These are phyloP conservation scores for Coemansia sp. DNA, from an alignment of 192 early-diverging fungal genomes.

Conservation along the genomic window DNA sequence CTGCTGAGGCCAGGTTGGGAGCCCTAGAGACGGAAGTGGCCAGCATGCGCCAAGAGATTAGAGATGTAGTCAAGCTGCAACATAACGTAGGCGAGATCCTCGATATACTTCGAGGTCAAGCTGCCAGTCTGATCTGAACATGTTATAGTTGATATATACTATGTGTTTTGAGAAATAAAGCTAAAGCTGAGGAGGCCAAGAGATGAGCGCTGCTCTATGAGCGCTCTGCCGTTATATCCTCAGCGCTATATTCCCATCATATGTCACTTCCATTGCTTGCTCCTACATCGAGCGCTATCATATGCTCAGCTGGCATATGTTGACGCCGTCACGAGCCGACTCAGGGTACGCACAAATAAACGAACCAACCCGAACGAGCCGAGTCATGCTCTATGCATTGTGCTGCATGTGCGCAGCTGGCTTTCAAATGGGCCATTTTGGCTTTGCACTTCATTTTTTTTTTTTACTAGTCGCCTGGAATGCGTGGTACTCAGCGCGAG, in stretches of 20 bases:
- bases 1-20: constrained; percentile 6
- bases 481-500: neutral
- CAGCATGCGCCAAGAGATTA: constrained; percentile 20
- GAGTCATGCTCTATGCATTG: too few species aligned
- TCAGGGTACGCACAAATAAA: too few species aligned
- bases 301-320: too few species aligned
- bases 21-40: constrained; percentile 21
- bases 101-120: constrained; percentile 4
- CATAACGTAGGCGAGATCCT: constrained; percentile 20
- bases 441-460: neutral
- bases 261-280: too few species aligned
- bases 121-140: neutral
- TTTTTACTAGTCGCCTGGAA: neutral
- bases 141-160: neutral
- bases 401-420: constrained; percentile 2
- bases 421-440: neutral
- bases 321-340: too few species aligned
- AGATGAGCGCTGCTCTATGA: too few species aligned
- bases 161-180: too few species aligned
- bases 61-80: constrained; percentile 28
- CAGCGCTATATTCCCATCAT: too few species aligned
- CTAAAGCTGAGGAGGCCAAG: too few species aligned
- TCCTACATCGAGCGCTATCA: too few species aligned
- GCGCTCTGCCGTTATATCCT: too few species aligned
- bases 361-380: too few species aligned